phyloP scores from a whole-genome alignment of 495 filamentous ascomycete genomes.

The Penicillium egyptiacum region DNA sequence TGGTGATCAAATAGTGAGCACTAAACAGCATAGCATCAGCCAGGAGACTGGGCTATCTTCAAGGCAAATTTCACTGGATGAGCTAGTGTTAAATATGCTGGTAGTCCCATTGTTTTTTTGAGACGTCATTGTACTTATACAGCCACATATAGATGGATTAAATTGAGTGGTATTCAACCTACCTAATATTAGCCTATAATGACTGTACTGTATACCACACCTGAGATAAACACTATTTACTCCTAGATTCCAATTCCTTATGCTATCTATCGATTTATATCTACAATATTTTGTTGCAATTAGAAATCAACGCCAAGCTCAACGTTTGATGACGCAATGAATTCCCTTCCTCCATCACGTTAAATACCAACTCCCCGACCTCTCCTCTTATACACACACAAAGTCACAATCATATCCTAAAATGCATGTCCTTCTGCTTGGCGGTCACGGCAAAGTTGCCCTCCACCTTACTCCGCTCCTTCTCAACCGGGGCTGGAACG shows the following conservation, averaged over 20 bases:
- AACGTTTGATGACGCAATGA: not conserved
- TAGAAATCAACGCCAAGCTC: slow-evolving; percentile 3
- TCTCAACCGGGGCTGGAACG: slow-evolving; percentile 67
- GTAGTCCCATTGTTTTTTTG: not conserved
- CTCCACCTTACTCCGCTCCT: slow-evolving; percentile 76
- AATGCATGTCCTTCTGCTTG: slow-evolving; percentile 68
- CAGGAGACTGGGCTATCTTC: not conserved
- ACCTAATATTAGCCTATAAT: not conserved
- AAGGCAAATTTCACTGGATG: not conserved
- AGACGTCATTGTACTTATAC: not conserved
- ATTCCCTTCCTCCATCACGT: not conserved
- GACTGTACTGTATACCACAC: not conserved
- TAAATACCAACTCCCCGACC: not conserved
- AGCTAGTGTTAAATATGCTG: not conserved
- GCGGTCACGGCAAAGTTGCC: slow-evolving; percentile 79
- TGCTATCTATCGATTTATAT: too few relatives aligned
- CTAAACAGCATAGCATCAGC: not conserved
- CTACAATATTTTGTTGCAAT: not conserved
- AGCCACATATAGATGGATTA: not conserved
- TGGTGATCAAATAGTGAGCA: not conserved
- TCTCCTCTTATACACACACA: not conserved
- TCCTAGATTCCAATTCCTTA: not conserved
- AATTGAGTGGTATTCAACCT: not conserved
- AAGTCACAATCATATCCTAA: not conserved
- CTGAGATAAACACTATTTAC: not conserved